Percentiles rank a stretch among this genome's conserved stretches.
Conservation (phyloP, 1,284 basidiomycete genomes). For the Butyriboletus appendiculatus region DNA sequence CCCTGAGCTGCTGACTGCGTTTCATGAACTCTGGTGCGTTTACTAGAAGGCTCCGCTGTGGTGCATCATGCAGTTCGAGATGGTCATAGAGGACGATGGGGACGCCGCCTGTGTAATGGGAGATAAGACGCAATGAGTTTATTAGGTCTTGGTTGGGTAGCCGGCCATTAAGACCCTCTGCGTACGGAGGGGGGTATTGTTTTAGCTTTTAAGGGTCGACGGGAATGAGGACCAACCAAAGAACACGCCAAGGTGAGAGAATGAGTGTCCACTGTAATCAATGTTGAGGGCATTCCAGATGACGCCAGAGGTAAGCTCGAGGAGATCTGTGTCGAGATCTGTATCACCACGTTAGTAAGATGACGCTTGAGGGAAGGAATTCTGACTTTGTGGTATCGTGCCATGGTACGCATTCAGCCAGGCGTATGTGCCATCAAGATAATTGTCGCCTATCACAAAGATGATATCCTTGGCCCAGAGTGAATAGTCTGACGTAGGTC, state of each 20-base stretch:
- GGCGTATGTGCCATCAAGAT: constrained; percentile 90
- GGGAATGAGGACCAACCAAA: constrained; percentile 61
- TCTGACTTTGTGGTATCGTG: constrained; percentile 61
- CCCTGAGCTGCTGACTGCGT: constrained; percentile 44
- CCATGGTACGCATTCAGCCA: constrained; percentile 88
- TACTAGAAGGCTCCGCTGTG: constrained; percentile 37
- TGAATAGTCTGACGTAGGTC: constrained; percentile 64
- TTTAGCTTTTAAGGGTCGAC: not conserved
- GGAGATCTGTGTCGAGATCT: constrained; percentile 69
- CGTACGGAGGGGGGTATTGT: not conserved
- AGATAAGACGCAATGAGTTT: constrained; percentile 80
- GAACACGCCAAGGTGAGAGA: constrained; percentile 90
- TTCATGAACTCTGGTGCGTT: constrained; percentile 52
- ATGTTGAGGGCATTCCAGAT: constrained; percentile 96
- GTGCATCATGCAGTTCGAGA: constrained; percentile 49
- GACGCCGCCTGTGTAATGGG: constrained; percentile 69
- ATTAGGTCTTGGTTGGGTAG: constrained; percentile 95
- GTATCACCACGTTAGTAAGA: not conserved
- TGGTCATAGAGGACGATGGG: constrained; percentile 81
- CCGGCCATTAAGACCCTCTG: constrained; percentile 94
- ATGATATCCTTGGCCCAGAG: constrained; percentile 95
- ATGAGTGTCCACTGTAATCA: constrained; percentile 96
- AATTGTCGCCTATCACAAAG: constrained; percentile 87
- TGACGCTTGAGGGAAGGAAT: not conserved
- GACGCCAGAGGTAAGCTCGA: constrained; percentile 71